phyloP scores from a whole-genome alignment of 345 rosid species.

The Geranium rotundifolium region DNA sequence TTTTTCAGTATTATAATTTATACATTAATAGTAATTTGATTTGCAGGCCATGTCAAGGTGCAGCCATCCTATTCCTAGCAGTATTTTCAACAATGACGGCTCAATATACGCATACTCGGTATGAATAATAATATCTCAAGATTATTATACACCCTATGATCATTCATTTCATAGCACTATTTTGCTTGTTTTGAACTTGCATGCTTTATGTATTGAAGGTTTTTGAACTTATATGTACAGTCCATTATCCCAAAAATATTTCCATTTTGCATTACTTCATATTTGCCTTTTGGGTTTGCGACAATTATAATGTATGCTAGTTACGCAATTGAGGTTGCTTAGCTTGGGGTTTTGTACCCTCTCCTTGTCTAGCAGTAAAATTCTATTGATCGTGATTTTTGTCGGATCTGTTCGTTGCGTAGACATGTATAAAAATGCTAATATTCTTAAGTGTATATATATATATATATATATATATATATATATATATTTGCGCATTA shows the following conservation, averaged over 20 bases:
- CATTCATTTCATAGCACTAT: not conserved
- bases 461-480: too few species aligned
- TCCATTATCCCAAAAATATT: not conserved
- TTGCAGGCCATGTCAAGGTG: conserved; percentile 91
- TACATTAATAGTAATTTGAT: not conserved
- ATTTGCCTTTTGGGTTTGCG: too few species aligned
- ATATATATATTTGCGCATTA: too few species aligned
- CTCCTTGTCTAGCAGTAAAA: too few species aligned
- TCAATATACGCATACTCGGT: conserved; percentile 90
- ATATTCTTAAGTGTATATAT: too few species aligned
- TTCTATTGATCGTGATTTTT: too few species aligned
- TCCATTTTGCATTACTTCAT: too few species aligned
- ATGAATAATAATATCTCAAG: conserved; percentile 5
- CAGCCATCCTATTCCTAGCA: conserved; percentile 75
- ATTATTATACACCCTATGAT: not conserved
- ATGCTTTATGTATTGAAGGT: not conserved
- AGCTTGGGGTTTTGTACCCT: not conserved
- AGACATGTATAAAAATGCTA: too few species aligned
- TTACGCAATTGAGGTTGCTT: too few species aligned
- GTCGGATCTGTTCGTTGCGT: too few species aligned
- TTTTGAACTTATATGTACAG: not conserved
- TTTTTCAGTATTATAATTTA: not conserved
- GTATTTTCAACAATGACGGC: conserved; percentile 89
- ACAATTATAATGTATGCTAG: too few species aligned
- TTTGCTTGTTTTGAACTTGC: not conserved